Conservation (phyloP, 31 red algal species). For the Endocladia muricata region DNA sequence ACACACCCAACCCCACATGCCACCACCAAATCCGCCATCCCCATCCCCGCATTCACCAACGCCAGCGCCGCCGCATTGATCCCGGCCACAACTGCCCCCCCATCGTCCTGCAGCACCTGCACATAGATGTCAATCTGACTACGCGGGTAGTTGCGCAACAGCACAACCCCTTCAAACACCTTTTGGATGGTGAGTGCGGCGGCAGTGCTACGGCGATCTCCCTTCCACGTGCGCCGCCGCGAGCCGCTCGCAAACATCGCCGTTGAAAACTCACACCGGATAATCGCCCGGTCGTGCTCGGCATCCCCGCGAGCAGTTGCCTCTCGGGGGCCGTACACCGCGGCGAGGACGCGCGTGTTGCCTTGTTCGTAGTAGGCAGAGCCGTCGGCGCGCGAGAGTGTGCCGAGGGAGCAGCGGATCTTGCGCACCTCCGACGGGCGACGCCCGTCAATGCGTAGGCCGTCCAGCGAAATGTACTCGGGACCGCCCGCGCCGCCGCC, state of each 20-base stretch:
- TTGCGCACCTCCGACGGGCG: slow-evolving; percentile 74
- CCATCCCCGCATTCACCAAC: slow-evolving; percentile 80
- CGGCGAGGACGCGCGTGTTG: slow-evolving; percentile 80
- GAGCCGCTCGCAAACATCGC: slow-evolving; percentile 33
- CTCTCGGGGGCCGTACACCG: slow-evolving; percentile 88
- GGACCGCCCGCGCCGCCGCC: slow-evolving; percentile 48
- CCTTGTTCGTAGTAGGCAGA: slow-evolving; percentile 74
- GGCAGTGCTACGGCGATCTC: slow-evolving; percentile 33
- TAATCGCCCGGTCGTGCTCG: slow-evolving; percentile 9
- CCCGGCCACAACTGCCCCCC: slow-evolving; percentile 66
- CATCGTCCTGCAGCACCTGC: slow-evolving; percentile 90
- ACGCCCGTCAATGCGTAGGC: slow-evolving; percentile 82
- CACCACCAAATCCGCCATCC: slow-evolving; percentile 75
- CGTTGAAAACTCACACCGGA: slow-evolving; percentile 35
- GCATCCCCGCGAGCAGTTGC: neutral
- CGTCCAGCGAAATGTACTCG: slow-evolving; percentile 78
- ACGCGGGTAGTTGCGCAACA: slow-evolving; percentile 26
- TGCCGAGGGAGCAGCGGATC: slow-evolving; percentile 43
- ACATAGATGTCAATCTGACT: slow-evolving; percentile 75
- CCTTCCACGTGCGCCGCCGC: slow-evolving; percentile 43
- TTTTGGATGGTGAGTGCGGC: slow-evolving; percentile 38
- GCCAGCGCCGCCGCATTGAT: slow-evolving; percentile 84
- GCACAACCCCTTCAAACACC: slow-evolving; percentile 69
- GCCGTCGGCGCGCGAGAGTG: slow-evolving; percentile 47
- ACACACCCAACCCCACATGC: slow-evolving; percentile 67